Conservation (phyloP, 352 stramenopile species). For the Blastocystis sp. region DNA sequence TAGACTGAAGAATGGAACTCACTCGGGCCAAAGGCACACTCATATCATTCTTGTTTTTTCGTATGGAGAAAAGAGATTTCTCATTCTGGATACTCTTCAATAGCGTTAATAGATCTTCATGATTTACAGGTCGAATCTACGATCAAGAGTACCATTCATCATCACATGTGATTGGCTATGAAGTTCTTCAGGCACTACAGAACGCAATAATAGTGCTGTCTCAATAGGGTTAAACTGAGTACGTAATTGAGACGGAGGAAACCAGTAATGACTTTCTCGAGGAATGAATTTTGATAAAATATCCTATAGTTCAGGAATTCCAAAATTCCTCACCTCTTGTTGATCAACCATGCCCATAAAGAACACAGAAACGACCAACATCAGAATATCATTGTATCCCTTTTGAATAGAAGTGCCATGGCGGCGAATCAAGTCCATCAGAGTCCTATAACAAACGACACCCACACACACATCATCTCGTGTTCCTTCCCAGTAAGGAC, state of each 20-base stretch:
- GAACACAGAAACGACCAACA: not conserved
- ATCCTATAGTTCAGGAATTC: not conserved
- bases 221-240: not conserved
- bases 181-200: not conserved
- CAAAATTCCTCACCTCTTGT: not conserved
- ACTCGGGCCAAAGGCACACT: not conserved
- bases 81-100: not conserved
- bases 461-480: not conserved
- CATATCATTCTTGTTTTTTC: not conserved
- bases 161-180: conserved; percentile 6
- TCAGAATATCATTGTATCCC: conserved; percentile 53
- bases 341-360: not conserved
- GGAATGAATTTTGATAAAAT: not conserved
- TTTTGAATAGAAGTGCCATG: conserved; percentile 48
- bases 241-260: not conserved
- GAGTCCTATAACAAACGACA: not conserved
- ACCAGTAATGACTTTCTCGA: not conserved
- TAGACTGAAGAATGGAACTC: not conserved
- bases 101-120: not conserved
- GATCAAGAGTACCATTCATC: not conserved
- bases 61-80: not conserved
- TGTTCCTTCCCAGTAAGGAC: not conserved
- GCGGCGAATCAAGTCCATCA: not conserved
- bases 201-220: not conserved
- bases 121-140: not conserved